These are phyloP conservation scores for Lonicera japonica DNA, from an alignment of 129 eudicot species.

Conservation along the genomic window DNA sequence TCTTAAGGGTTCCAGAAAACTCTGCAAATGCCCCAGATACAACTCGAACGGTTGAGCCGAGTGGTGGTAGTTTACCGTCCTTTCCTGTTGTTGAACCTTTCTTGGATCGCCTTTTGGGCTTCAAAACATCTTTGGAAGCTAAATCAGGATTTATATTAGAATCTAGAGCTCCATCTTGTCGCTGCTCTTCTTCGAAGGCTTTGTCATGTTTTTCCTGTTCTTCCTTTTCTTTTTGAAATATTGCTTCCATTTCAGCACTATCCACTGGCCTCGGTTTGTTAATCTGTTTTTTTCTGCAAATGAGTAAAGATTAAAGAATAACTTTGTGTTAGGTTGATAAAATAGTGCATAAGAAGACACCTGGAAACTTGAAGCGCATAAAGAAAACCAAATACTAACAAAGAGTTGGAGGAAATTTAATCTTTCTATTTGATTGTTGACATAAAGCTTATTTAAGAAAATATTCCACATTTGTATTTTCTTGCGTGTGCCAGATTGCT, in stretches of 20 bases:
- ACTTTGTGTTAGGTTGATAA: not conserved
- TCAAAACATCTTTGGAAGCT: conserved; percentile 17
- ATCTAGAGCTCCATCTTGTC: conserved; percentile 17
- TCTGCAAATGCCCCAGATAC: conserved; percentile 80
- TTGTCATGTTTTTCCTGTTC: conserved; percentile 72
- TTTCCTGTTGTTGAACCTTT: conserved; percentile 26
- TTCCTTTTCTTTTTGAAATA: conserved; percentile 73
- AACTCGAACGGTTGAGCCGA: conserved; percentile 58
- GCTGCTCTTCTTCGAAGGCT: conserved; percentile 69
- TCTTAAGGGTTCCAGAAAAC: conserved; percentile 71
- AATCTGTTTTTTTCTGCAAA: conserved; percentile 56
- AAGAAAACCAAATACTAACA: no score
- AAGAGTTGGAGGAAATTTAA: not conserved
- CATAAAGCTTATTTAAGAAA: not conserved
- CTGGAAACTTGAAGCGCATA: no score
- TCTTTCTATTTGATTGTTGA: not conserved
- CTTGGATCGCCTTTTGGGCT: conserved; percentile 38
- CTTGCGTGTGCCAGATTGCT: no score
- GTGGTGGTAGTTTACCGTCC: conserved; percentile 15
- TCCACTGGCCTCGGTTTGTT: conserved; percentile 83
- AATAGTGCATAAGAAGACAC: not conserved
- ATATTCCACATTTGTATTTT: not conserved
- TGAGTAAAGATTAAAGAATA: not conserved
- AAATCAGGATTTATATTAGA: conserved; percentile 12
- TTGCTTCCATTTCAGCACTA: conserved; percentile 56